Base-by-base conservation (phyloP, 2,329 filamentous ascomycete genomes). In the Polytolypa hystricis region DNA sequence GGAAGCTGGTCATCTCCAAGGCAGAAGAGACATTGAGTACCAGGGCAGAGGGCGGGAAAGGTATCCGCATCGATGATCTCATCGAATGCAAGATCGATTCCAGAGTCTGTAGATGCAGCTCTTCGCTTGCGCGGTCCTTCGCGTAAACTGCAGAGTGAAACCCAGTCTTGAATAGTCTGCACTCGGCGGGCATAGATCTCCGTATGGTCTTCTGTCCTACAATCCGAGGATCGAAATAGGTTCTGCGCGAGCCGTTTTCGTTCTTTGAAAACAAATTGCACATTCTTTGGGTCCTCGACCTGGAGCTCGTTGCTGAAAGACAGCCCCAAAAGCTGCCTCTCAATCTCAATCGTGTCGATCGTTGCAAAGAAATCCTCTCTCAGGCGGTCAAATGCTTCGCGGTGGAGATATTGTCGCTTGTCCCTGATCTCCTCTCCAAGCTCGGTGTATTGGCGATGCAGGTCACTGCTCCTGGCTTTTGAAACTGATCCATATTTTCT, bases 141-240 rank as follows among this genome's bases (percentile, higher is more conserved):
- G 3, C 17, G 19, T 15, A 39, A 30, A 27, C 16, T 30, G 30
- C 37, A 39, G 25, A 39, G 31, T 4, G 37, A 29, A 25, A 21
- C 15, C 26, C 37, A 34, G 34, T 39, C 26, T 18, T 35, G 20
- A 18, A 30, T 39, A 4, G 25, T 30, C 26, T 39, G 37, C 7
- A 35, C 37, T 14, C 18, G 23, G 27, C 26, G 23, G 19, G 18
- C 23, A 12, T 35, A 28, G 28, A 35, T 12, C 26, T 29, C 17
- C 5, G 18, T 5, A 7, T 23, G 32, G 15, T 35, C 15, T 30
- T 39, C 25, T 12, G 15, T 26, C 18, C 6, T 7, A 16, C 37
- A 39, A 17, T 35, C 32, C 11, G 23, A 35, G 2, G 30, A 39
- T 15, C n/a, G 21, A 19, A 34, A 39, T 14, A 32, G 33, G 29